phyloP scores from a whole-genome alignment of 2,329 filamentous ascomycete species.

The Hypoxylon sp. region DNA sequence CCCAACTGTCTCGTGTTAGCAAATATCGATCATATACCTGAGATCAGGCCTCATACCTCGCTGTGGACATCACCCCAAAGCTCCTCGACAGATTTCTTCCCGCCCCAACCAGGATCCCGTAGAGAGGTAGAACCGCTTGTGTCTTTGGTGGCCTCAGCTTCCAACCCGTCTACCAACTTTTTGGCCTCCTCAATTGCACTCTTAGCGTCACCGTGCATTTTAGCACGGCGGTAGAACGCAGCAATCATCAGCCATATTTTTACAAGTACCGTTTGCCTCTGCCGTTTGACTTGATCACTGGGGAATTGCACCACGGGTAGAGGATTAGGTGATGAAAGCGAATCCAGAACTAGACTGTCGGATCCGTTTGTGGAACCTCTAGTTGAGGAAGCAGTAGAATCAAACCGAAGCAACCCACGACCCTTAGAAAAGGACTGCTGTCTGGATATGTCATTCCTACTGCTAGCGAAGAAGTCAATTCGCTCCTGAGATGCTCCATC shows the following conservation, averaged over 20 bases:
- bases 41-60: slow-evolving; percentile 71
- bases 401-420: slow-evolving; percentile 62
- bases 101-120: slow-evolving; percentile 80
- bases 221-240: slow-evolving; percentile 86
- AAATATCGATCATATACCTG: slow-evolving; percentile 22
- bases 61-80: slow-evolving; percentile 87
- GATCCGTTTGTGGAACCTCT: slow-evolving; percentile 60
- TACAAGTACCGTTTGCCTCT: slow-evolving; percentile 71
- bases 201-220: slow-evolving; percentile 83
- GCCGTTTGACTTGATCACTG: slow-evolving; percentile 66
- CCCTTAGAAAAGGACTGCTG: slow-evolving; percentile 61
- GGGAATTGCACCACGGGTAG: slow-evolving; percentile 70
- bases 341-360: slow-evolving; percentile 59
- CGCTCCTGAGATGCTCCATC: slow-evolving; percentile 57
- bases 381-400: slow-evolving; percentile 62
- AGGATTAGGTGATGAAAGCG: slow-evolving; percentile 63
- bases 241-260: slow-evolving; percentile 93
- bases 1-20: slow-evolving; percentile 70
- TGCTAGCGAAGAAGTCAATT: slow-evolving; percentile 62
- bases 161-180: slow-evolving; percentile 79
- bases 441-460: slow-evolving; percentile 59
- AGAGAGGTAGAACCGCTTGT: slow-evolving; percentile 74
- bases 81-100: slow-evolving; percentile 85
- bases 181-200: slow-evolving; percentile 86
- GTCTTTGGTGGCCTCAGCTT: slow-evolving; percentile 75